phyloP scores from a whole-genome alignment of 345 rosid species.

The Pistacia vera region DNA sequence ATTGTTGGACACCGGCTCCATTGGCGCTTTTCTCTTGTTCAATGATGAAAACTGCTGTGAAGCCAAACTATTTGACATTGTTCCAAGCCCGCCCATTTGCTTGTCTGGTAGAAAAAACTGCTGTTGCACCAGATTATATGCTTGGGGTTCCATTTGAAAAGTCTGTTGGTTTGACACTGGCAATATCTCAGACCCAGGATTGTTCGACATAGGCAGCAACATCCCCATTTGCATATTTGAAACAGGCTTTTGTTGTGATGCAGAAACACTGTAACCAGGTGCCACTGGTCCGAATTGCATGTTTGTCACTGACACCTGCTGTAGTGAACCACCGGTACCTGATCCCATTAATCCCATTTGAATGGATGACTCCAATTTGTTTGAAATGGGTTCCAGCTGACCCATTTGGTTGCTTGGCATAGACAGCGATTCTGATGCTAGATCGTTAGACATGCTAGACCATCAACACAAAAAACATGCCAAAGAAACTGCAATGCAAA shows the following conservation, averaged over 20 bases:
- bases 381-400: conserved; percentile 46
- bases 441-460: conserved; percentile 52
- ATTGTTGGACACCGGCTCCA: conserved; percentile 37
- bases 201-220: conserved; percentile 17
- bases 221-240: conserved; percentile 28
- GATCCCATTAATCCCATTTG: conserved; percentile 43
- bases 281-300: conserved; percentile 41
- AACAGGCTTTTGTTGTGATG: conserved; percentile 29
- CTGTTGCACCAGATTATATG: conserved; percentile 27
- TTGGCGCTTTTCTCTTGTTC: conserved; percentile 63
- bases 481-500: conserved; percentile 25
- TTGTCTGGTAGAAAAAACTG: conserved; percentile 32
- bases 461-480: conserved; percentile 21
- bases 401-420: conserved; percentile 41
- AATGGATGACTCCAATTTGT: conserved; percentile 34
- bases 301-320: conserved; percentile 32
- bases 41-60: conserved; percentile 37
- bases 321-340: conserved; percentile 23
- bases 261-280: conserved; percentile 21
- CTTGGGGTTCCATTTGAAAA: conserved; percentile 20
- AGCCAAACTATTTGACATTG: conserved; percentile 30
- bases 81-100: conserved; percentile 34
- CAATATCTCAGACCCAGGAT: conserved; percentile 23
- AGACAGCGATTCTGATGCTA: conserved; percentile 48
- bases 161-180: conserved; percentile 30